phyloP scores from a whole-genome alignment of 768 basidiomycete species.

The Dioszegia hungarica region DNA sequence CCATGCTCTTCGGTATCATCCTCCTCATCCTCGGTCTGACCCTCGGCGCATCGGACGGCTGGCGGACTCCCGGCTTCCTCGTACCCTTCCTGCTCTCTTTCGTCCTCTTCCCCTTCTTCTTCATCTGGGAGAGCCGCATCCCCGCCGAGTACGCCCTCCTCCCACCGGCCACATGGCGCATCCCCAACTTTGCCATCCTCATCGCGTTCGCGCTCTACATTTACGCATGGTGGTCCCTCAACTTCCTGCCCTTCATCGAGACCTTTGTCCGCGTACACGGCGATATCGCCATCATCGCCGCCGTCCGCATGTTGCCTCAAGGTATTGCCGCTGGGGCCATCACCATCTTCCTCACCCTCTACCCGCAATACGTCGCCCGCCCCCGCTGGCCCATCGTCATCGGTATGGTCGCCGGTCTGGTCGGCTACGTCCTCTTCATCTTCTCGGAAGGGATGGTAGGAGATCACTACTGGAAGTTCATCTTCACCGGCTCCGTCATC shows the following conservation, averaged over 20 bases:
- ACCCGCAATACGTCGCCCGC: slow-evolving; percentile 7
- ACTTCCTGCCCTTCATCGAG: slow-evolving; percentile 31
- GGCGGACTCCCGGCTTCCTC: slow-evolving; percentile 36
- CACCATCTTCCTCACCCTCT: slow-evolving; percentile 12
- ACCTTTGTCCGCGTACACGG: slow-evolving; percentile 15
- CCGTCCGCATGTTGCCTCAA: slow-evolving; percentile 35
- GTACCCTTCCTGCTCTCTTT: slow-evolving; percentile 39
- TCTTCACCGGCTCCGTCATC: slow-evolving; percentile 30
- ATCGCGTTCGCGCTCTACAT: slow-evolving; percentile 38
- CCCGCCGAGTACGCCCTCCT: slow-evolving; percentile 37
- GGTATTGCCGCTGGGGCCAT: slow-evolving; percentile 30
- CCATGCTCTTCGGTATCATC: slow-evolving; percentile 37
- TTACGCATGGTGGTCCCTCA: slow-evolving; percentile 40
- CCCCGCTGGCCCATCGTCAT: slow-evolving; percentile 20
- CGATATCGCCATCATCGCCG: slow-evolving; percentile 37
- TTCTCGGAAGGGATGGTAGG: slow-evolving; percentile 9
- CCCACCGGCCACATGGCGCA: slow-evolving; percentile 40
- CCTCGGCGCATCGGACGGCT: slow-evolving; percentile 43
- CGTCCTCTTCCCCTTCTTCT: slow-evolving; percentile 43
- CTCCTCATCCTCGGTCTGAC: slow-evolving; percentile 46
- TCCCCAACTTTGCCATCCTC: slow-evolving; percentile 43
- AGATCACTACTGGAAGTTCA: slow-evolving; percentile 29
- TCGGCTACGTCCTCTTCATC: slow-evolving; percentile 53
- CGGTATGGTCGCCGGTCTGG: slow-evolving; percentile 63
- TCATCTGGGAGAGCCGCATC: slow-evolving; percentile 36